Base-by-base conservation (phyloP, 768 basidiomycete genomes). In the Saitozyma sp. region DNA sequence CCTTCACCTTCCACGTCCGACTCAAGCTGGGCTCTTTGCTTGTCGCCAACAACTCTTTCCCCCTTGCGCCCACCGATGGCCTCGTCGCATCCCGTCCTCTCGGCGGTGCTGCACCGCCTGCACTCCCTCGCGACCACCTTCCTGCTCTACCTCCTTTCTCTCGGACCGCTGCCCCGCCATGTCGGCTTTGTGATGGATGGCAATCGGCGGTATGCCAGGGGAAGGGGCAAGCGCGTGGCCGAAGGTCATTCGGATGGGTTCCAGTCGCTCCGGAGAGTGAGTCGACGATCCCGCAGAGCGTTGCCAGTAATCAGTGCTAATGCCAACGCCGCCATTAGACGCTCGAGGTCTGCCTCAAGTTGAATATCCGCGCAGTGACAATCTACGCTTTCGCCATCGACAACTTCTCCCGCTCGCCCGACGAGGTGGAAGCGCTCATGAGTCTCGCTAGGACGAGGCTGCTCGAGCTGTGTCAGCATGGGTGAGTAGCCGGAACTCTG, bases 311-410 rank as follows among this genome's bases (percentile, higher is more conserved):
- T 46, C 29, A 29, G 54, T 9, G n/a, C 17, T 61, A 19, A 8
- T 51, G 29, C 38, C 48, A 50, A n/a, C 42, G 40, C 50, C 13
- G 19, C 11, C 9, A 1, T 6, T 55, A 97, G 94, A 84, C 91
- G 59, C 82, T 98, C 16, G 91, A 93, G 77, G 83, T 93, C 38
- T 94, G 94, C 70, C 81, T 95, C 19, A 82, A 84, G 1, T 84
- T 99, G n/a, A 82, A 86, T 11, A 84, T 99, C 53, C 84, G 82
- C 62, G 92, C 89, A 63, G 92, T 98, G 29, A 88, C 91, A 2
- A 90, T 89, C n/a, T 99, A 95, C 71, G 92, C 92, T n/a, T 99
- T 99, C 80, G 86, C 93, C 1, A 92, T 98, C 63, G 95, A 98
- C 71, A 99, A 98, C 81, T 98, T 98, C 82, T 90, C 90, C 64